Base-by-base conservation (phyloP, 2,329 filamentous ascomycete genomes). In the Hypoxylon sp. region DNA sequence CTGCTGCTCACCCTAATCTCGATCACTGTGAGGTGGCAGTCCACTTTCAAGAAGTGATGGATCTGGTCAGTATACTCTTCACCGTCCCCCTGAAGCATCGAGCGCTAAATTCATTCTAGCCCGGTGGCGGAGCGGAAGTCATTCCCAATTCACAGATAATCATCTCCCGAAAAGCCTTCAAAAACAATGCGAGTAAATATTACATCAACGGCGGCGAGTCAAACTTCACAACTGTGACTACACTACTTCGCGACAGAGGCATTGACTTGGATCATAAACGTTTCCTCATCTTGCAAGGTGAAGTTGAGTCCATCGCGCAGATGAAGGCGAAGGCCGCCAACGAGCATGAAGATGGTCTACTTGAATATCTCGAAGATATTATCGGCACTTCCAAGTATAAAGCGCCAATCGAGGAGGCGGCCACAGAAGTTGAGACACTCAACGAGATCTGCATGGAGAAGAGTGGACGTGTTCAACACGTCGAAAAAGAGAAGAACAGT, bases 371-470 rank as follows among this genome's bases (percentile, higher is more conserved):
- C 0, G 95, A 99, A 77, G 95, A 99, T 73, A 99, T 99, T 65
- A 98, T 99, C 71, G 95, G 96, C 66, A 99, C 95, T 0, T 98
- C 95, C 5, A 97, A 97, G 76, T 99, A 99, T 82, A 99, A 99
- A 80, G 87, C 91, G 0, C 94, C 95, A 0, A 99, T 99, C 67
- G 95, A 99, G 71, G 95, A 99, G 79, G 90, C 94, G 0, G 94
- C 93, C 0, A 81, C 90, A 1, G 92, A 98, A 77, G 92, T 97
- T 0, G 95, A 99, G 78, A 89, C 88, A 0, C 85, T 98, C 56
- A 99, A 99, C 74, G 95, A 99, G 72, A 87, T 97, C 2, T 99
- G 95, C 74, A 84, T 93, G 72, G 95, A 99, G 78, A 99, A 99
- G 82, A 97, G 91, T 70, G 91, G 89, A 34, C 91, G 96, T 65